Evolutionary conservation across 2,329 filamentous ascomycete species (phyloP).

Genomic region (Scedosporium boydii): DNA sequence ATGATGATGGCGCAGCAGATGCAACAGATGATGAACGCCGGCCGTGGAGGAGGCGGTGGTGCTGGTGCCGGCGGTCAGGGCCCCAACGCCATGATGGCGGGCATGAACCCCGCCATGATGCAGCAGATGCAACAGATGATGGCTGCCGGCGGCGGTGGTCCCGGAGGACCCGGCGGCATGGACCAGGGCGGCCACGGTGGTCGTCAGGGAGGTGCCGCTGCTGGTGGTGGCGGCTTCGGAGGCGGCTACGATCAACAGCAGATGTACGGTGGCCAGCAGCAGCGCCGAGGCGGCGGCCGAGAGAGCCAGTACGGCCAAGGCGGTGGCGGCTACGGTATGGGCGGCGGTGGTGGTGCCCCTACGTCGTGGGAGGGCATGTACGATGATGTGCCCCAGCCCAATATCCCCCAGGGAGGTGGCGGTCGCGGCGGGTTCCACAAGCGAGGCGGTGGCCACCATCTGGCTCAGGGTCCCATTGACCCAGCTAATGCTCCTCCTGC

Average conservation of each 20-base stretch:
- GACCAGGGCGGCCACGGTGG: constrained; percentile 17
- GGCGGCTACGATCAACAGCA: constrained; percentile 11
- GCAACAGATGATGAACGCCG: constrained; percentile 47
- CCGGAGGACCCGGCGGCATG: constrained; percentile 28
- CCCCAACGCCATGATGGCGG: constrained; percentile 25
- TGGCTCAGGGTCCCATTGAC: constrained; percentile 29
- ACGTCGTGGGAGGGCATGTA: constrained; percentile 98
- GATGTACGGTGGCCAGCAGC: constrained; percentile 26
- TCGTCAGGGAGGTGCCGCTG: constrained; percentile 3
- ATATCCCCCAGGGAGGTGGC: constrained; percentile 26
- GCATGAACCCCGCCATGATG: constrained; percentile 45
- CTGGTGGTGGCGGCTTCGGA: constrained; percentile 5
- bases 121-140: constrained; percentile 44
- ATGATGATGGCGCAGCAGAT: constrained; percentile 65
- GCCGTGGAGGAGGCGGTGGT: constrained; percentile 25
- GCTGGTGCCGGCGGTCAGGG: constrained; percentile 18
- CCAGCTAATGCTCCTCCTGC: constrained; percentile 39
- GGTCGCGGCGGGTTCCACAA: constrained; percentile 23
- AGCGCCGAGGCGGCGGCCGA: constrained; percentile 34
- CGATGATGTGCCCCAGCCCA: constrained; percentile 81
- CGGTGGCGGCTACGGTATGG: constrained; percentile 23
- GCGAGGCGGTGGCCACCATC: constrained; percentile 26
- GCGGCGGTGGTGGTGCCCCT: constrained; percentile 50
- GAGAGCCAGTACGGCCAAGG: constrained; percentile 19
- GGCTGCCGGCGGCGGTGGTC: constrained; percentile 6